Evolutionary conservation across 176 grass and related monocot species (phyloP).

Genomic region (Cenchrus fungigraminus): DNA sequence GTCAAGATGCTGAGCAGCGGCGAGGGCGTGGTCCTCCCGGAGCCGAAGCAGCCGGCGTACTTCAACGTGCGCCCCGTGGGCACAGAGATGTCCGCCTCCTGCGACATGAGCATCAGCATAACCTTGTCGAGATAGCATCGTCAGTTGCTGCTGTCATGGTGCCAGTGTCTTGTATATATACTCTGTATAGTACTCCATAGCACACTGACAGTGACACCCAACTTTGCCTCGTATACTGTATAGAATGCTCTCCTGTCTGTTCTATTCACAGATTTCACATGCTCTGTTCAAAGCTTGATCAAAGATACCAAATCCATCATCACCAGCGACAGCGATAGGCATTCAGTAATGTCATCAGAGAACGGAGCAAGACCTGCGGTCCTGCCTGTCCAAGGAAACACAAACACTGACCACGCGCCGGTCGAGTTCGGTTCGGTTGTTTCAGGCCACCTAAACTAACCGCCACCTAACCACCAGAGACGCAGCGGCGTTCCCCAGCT

Average conservation of each 20-base stretch:
- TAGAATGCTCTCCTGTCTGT: no score
- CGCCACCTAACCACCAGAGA: not conserved
- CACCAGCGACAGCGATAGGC: not conserved
- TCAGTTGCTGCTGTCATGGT: not conserved
- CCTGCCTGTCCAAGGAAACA: not conserved
- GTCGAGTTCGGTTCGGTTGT: not conserved
- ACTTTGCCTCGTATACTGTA: no score
- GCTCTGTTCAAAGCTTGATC: no score
- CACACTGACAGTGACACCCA: no score
- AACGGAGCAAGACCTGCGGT: not conserved
- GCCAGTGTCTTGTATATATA: not conserved
- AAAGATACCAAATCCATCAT: not conserved
- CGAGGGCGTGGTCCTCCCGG: not conserved
- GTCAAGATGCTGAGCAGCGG: constrained; percentile 37
- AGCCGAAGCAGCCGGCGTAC: constrained; percentile 26
- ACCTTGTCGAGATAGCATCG: constrained; percentile 20
- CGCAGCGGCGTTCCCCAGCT: not conserved
- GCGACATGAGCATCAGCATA: constrained; percentile 15
- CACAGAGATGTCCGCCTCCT: constrained; percentile 8
- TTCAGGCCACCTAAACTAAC: constrained; percentile 38
- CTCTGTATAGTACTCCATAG: no score
- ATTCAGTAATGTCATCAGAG: not conserved
- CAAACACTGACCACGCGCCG: no score
- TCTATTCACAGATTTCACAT: no score
- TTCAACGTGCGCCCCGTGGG: constrained; percentile 32